Base-by-base conservation (phyloP, 164 flowering plant genomes). In the Taxillus chinensis region DNA sequence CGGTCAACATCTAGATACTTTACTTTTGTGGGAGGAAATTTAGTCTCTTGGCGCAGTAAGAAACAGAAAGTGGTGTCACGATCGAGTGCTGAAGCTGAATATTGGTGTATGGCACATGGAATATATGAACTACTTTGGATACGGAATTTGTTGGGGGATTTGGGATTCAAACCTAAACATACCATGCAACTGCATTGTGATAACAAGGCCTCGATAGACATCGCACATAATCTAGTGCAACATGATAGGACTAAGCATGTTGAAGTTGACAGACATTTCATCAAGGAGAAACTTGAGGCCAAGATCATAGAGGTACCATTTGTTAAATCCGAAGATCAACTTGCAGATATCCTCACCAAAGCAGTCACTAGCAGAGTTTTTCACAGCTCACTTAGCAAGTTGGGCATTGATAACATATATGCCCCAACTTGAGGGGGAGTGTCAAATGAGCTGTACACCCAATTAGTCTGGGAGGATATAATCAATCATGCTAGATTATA, bases 221-320 rank as follows among this genome's bases (percentile, higher is more conserved):
- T 27, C 2, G 27, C 27, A 27, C 27, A 27, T 49, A 49, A 49
- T 49, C 2, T 2, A 49, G 52, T 49, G 52, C 52, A 49, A 49
- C 52, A 49, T 49, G 52, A 49, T 49, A 49, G 52, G 52, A 49
- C 52, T 49, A 49, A 49, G 52, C 52, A 49, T 49, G 52, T 27
- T 27, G 27, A 27, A 27, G 27, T 27, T 27, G 27, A 27, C 27
- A 27, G 27, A 27, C 27, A 27, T 27, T 27, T 27, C 27, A 27
- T 27, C 27, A 27, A 27, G 2, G 27, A 27, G 27, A 27, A 27
- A 27, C 52, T 49, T 14, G 52, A 49, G 52, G 52, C 52, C 52
- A 49, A 49, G 52, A 49, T 49, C 52, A 49, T 49, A 9, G 52
- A 49, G 2, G 52, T 49, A 49, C 52, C 52, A 49, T 1, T 49